Base-by-base conservation (phyloP, 257 asterid species). In the Solanum infundibuliforme region DNA sequence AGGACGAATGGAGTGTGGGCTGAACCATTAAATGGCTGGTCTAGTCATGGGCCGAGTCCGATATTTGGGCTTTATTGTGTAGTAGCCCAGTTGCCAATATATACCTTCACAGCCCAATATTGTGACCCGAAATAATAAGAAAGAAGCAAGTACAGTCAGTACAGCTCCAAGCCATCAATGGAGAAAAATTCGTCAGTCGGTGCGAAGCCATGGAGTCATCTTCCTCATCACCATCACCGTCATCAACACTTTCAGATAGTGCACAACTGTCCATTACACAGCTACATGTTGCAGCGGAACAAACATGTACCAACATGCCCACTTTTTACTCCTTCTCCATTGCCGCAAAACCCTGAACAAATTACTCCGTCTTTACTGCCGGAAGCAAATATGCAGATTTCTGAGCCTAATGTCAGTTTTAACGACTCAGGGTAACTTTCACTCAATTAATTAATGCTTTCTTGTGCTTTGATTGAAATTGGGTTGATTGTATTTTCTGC, bases 251-350 rank as follows among this genome's bases (percentile, higher is more conserved):
- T 88, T 66, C 91, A 93, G 86, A 58, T 91, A 39, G 91, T 90
- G 31, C 94, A 95, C 29, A 77, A 91, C 23, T 95, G 96, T 89
- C 95, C 95, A 27, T 65, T 90, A 16, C 98, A 95, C 91, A 88
- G 90, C 88, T 65, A 90, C 55, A 65, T 95, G 89, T 71, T 90
- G 85, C 91, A 83, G 65, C 90, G 88, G n/a, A 65, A 43, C 31
- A 91, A 89, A 21, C 96, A 93, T 90, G 87, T 93, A 41, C 91
- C 92, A 12, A 35, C 91, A 14, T 92, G 95, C 91, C 90, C 93
- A 34, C 85, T 89, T 68, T 90, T 91, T 89, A 72, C 89, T 74
- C 5, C 84, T 73, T 52, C 86, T 89, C 86, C 83, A 36, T 66
- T 83, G 32, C 86, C 88, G 34, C 93, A 79, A 77, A 87, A 38